Base-by-base conservation (phyloP, 768 basidiomycete species). In the Agrocybe pediades region DNA sequence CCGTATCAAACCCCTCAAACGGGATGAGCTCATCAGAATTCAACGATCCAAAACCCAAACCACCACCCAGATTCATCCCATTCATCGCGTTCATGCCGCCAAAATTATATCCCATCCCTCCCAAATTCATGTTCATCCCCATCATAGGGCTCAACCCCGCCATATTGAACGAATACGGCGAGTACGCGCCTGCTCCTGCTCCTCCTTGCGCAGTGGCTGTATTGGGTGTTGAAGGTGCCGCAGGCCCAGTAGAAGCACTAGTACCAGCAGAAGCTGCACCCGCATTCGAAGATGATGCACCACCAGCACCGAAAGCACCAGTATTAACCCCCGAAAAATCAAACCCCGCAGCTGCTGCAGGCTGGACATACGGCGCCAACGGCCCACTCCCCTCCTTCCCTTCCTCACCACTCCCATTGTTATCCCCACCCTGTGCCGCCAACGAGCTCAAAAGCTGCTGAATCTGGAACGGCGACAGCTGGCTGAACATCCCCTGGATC, bases 401-500 rank as follows among this genome's bases (percentile, higher is more conserved):
- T 39, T 21, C 54, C n/a, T 60, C 61, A 41, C n/a, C n/a, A n/a
- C n/a, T n/a, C n/a, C n/a, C n/a, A n/a, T n/a, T n/a, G n/a, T n/a
- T 24, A 30, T 71, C 25, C 11, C 19, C 43, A 5, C 68, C 60
- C 19, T 76, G 73, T 9, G 71, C 53, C 8, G 68, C 65, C 21
- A 85, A 71, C 0, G 79, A 74, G 0, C 74, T 69, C 16, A 86
- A 69, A 7, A 88, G 69, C 49, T 82, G 78, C 55, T 87, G 85
- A 47, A 88, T 74, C 60, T 87, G 83, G 1, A 66, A 61, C 0
- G 84, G 83, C 0, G 81, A 74, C 21, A 87, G 71, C 52, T 81
- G 79, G 42, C 81, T 74, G 29, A 86, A 69, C 7, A 81, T 72
- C 9, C 73, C 65, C 56, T 84, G 80, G 36, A 85, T 71, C 16